These are phyloP conservation scores for Dimocarpus longan DNA, from an alignment of 345 rosid species.

Conservation along the genomic window DNA sequence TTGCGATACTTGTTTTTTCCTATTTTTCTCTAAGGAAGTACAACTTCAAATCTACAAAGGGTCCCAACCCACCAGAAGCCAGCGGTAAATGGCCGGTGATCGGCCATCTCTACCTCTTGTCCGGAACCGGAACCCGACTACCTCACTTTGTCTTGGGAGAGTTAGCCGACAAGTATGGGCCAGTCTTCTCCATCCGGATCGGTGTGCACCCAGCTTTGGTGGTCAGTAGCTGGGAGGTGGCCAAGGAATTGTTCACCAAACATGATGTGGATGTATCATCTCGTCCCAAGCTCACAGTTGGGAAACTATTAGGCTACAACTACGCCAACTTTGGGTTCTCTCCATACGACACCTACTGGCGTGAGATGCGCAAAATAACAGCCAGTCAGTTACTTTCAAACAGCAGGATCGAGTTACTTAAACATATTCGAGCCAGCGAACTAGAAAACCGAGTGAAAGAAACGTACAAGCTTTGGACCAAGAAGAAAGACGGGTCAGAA, in stretches of 20 bases:
- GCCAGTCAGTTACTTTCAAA: conserved; percentile 32
- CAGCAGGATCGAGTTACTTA: conserved; percentile 32
- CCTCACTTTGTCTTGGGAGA: conserved; percentile 33
- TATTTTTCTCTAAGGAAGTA: conserved; percentile 21
- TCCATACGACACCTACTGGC: conserved; percentile 46
- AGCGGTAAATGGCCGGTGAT: conserved; percentile 47
- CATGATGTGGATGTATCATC: conserved; percentile 30
- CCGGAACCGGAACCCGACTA: conserved; percentile 10
- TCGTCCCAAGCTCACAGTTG: conserved; percentile 27
- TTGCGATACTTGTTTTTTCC: conserved; percentile 19
- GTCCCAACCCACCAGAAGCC: conserved; percentile 27
- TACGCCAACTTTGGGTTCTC: conserved; percentile 33
- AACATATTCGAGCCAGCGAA: conserved; percentile 29
- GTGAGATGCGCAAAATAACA: conserved; percentile 43
- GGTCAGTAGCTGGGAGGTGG: conserved; percentile 37
- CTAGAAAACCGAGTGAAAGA: conserved; percentile 21
- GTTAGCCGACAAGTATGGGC: conserved; percentile 42
- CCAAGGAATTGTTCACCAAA: conserved; percentile 38
- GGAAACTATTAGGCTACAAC: conserved; percentile 33
- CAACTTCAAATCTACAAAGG: not conserved
- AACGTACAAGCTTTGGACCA: conserved; percentile 24
- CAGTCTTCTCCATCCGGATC: conserved; percentile 35
- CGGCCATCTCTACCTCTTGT: conserved; percentile 37
- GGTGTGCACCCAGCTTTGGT: conserved; percentile 34
- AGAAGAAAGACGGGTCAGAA: not conserved